Evolutionary conservation across 768 basidiomycete species (phyloP).

Genomic region (Lactifluus piperatus): DNA sequence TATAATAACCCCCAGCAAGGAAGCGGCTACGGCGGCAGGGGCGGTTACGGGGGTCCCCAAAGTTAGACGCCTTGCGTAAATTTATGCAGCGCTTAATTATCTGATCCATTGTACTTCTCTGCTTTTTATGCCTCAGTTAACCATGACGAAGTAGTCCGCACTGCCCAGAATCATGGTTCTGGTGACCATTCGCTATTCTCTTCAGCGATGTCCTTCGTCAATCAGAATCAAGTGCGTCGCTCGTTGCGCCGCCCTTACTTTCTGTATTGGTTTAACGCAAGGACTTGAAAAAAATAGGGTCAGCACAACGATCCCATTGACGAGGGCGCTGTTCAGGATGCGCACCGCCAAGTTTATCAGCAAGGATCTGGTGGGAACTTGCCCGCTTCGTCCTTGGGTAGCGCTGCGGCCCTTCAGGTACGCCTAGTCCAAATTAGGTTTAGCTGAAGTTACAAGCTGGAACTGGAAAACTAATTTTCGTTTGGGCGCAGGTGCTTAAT

Average conservation of each 20-base stretch:
- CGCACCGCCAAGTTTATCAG: conserved; percentile 56
- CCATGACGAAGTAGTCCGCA: conserved; percentile 49
- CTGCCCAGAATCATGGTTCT: conserved; percentile 46
- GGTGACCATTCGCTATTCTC: conserved; percentile 51
- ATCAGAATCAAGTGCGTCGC: conserved; percentile 41
- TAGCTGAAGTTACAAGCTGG: not conserved
- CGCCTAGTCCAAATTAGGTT: conserved; percentile 1
- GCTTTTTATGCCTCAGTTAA: conserved; percentile 39
- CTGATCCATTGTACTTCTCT: not conserved
- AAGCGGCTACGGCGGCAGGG: conserved; percentile 6
- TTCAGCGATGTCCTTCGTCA: conserved; percentile 43
- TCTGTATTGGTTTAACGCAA: not conserved
- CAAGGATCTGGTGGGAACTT: conserved; percentile 42
- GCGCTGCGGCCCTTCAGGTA: conserved; percentile 73
- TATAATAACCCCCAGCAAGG: conserved; percentile 25
- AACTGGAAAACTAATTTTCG: not conserved
- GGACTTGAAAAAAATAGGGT: conserved; percentile 28
- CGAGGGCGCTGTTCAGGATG: conserved; percentile 50
- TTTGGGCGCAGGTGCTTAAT: conserved; percentile 45
- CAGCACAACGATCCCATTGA: conserved; percentile 54
- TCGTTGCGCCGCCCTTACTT: not conserved
- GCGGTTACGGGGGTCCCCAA: no score
- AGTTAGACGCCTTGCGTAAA: no score
- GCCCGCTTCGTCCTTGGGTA: conserved; percentile 55
- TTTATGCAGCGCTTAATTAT: conserved; percentile 1